These are phyloP conservation scores for Glycine tomentella DNA, from an alignment of 306 rosid species.

Conservation along the genomic window DNA sequence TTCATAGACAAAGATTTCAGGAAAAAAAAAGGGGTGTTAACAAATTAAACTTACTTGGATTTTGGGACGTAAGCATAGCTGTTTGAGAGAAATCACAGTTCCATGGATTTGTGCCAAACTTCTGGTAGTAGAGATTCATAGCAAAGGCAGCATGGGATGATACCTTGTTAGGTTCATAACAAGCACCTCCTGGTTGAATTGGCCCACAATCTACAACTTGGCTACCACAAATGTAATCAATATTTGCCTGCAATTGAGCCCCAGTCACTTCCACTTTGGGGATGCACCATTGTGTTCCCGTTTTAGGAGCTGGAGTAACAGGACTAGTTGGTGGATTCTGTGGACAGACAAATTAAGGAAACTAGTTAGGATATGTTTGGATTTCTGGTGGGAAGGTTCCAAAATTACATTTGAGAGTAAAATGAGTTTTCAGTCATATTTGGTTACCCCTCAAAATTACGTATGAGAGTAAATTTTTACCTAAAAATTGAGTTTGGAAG, in stretches of 20 bases:
- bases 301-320: slow-evolving; percentile 53
- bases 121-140: slow-evolving; percentile 80
- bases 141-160: slow-evolving; percentile 79
- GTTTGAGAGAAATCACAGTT: slow-evolving; percentile 83
- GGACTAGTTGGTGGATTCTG: slow-evolving; percentile 55
- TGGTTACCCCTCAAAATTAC: too few species aligned
- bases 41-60: slow-evolving; percentile 68
- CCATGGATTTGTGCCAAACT: slow-evolving; percentile 56
- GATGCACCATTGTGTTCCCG: slow-evolving; percentile 64
- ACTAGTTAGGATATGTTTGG: background rate
- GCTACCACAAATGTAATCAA: slow-evolving; percentile 71
- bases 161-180: slow-evolving; percentile 77
- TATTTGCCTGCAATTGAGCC: slow-evolving; percentile 63
- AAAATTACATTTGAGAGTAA: too few species aligned
- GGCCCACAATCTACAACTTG: slow-evolving; percentile 70
- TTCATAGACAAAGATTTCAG: background rate
- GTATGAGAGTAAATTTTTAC: too few species aligned
- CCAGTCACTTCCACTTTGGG: slow-evolving; percentile 59
- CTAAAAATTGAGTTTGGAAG: too few species aligned
- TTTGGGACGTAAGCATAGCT: slow-evolving; percentile 67
- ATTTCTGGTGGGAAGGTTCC: too few species aligned
- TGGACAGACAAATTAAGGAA: background rate
- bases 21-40: background rate
- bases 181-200: slow-evolving; percentile 82
- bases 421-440: too few species aligned